Evolutionary conservation across 2,329 filamentous ascomycete genomes (phyloP).

Genomic region (Beauveria scarabaeidicola): DNA sequence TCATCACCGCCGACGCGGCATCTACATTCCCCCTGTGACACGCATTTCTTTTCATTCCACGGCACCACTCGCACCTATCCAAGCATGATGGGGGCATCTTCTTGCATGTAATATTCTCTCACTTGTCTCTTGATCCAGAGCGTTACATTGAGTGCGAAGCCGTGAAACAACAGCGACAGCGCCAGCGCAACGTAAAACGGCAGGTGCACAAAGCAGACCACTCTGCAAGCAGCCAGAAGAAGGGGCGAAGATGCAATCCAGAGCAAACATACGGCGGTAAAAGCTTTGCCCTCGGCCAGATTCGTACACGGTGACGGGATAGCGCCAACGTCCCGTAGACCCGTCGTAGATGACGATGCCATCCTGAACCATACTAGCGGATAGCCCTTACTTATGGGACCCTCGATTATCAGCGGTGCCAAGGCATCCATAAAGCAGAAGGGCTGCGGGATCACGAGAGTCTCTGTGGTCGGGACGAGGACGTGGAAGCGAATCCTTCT

Average conservation of each 20-base stretch:
- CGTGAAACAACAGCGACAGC: not conserved
- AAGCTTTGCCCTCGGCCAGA: not conserved
- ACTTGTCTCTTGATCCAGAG: not conserved
- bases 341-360: not conserved
- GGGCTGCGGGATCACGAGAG: constrained; percentile 9
- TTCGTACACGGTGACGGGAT: constrained; percentile 4
- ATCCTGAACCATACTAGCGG: constrained; percentile 7
- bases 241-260: not conserved
- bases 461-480: constrained; percentile 2
- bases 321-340: constrained; percentile 6
- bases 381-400: constrained; percentile 1
- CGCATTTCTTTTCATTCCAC: not conserved
- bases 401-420: constrained; percentile 5
- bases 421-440: constrained; percentile 3
- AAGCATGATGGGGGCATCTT: not conserved
- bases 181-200: constrained; percentile 1
- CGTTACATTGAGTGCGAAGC: not conserved
- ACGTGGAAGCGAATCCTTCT: constrained; percentile 6
- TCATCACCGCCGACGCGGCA: not conserved
- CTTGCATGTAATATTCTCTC: not conserved
- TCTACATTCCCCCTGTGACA: not conserved
- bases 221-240: not conserved
- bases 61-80: not conserved
- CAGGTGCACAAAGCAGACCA: not conserved
- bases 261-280: not conserved